Conservation (phyloP, 192 early-diverging fungal genomes). For the Entomortierella beljakovae region DNA sequence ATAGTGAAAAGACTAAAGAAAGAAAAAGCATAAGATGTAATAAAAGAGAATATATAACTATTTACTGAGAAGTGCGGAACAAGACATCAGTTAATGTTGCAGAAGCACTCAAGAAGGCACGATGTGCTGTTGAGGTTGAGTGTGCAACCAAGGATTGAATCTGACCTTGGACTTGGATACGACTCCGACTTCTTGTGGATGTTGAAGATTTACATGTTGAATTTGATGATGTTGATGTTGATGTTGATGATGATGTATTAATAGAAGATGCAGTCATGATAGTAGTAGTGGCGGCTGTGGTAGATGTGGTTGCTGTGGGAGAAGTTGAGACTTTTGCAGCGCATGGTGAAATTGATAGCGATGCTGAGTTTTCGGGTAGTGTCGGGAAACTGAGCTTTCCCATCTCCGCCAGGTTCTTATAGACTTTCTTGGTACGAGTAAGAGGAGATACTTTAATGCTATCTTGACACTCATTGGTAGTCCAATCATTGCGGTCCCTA, state of each 20-base stretch:
- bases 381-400: background rate
- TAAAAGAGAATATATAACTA: background rate
- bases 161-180: constrained; percentile 40
- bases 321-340: background rate
- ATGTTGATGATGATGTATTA: constrained; percentile 6
- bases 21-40: background rate
- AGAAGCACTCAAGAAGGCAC: constrained; percentile 28
- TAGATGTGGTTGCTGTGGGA: background rate
- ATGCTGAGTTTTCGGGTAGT: background rate
- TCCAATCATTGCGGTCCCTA: background rate
- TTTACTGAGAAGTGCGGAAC: constrained; percentile 26
- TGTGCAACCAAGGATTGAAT: constrained; percentile 32
- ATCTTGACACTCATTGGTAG: background rate
- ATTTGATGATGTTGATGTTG: background rate
- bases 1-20: background rate
- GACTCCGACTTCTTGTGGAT: constrained; percentile 23
- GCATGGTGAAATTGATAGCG: background rate
- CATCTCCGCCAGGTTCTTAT: constrained; percentile 14
- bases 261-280: constrained; percentile 2
- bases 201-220: constrained; percentile 11
- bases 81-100: constrained; percentile 41
- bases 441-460: background rate
- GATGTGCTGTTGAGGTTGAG: constrained; percentile 33
- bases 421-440: constrained; percentile 7
- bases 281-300: background rate